phyloP scores from a whole-genome alignment of 306 rosid genomes.

The Oxytropis ochrocephala region DNA sequence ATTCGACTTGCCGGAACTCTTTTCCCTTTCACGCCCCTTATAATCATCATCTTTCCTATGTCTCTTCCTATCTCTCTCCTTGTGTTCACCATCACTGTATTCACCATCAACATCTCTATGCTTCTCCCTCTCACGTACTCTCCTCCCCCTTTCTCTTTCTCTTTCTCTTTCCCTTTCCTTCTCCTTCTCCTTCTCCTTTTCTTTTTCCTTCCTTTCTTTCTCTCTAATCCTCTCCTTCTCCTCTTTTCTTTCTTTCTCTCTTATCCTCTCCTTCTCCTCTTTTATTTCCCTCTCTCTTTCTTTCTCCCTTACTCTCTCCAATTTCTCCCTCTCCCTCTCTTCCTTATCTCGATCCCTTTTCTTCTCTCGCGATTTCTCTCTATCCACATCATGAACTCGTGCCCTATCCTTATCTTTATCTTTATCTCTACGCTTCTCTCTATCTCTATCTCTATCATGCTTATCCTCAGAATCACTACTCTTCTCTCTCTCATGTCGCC shows the following conservation, averaged over 20 bases:
- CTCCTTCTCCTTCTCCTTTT: conserved; percentile 34
- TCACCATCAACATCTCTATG: conserved; percentile 59
- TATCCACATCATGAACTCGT: conserved; percentile 2
- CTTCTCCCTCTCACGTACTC: conserved; percentile 51
- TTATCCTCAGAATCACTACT: conserved; percentile 34
- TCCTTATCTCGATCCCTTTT: conserved; percentile 31
- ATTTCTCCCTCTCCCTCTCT: background rate
- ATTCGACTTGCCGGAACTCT: conserved; percentile 38
- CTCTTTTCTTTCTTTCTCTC: conserved; percentile 22
- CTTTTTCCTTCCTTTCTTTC: conserved; percentile 22
- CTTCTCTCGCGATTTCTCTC: conserved; percentile 27
- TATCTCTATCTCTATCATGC: conserved; percentile 31
- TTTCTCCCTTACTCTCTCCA: conserved; percentile 23
- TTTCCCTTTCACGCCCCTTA: conserved; percentile 50
- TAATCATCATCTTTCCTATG: conserved; percentile 51
- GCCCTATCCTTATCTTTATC: conserved; percentile 29
- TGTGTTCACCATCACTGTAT: conserved; percentile 46
- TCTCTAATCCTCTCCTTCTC: conserved; percentile 27
- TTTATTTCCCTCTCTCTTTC: conserved; percentile 21
- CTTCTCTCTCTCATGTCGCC: conserved; percentile 31
- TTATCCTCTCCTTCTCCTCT: conserved; percentile 3
- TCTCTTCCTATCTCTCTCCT: conserved; percentile 58
- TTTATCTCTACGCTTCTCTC: conserved; percentile 40
- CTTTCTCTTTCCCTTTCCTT: conserved; percentile 42
- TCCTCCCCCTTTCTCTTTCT: conserved; percentile 44